Evolutionary conservation across 1,139 yeast species (phyloP).

Genomic region (Kodamaea sp.): DNA sequence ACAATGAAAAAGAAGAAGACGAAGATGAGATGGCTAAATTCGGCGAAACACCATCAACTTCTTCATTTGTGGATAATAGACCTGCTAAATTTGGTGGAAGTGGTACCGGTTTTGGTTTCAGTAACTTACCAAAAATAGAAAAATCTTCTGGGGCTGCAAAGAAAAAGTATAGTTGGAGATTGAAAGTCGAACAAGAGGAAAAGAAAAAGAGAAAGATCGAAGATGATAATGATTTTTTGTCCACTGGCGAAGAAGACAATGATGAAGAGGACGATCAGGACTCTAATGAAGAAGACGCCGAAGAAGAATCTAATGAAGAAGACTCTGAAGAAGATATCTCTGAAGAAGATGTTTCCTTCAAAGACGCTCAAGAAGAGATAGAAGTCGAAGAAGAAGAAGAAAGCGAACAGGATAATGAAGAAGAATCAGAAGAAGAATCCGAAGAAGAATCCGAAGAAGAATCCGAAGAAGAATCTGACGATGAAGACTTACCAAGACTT

Average conservation of each 20-base stretch:
- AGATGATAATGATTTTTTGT: slow-evolving; percentile 39
- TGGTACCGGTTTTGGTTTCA: slow-evolving; percentile 68
- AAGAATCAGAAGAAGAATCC: slow-evolving; percentile 34
- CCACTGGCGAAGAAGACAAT: slow-evolving; percentile 29
- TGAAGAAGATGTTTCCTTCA: slow-evolving; percentile 10
- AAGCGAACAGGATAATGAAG: slow-evolving; percentile 31
- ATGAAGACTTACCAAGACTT: slow-evolving; percentile 31
- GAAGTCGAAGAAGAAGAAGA: slow-evolving; percentile 11
- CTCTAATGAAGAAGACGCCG: slow-evolving; percentile 14
- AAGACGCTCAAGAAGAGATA: slow-evolving; percentile 12
- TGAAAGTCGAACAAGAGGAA: slow-evolving; percentile 36
- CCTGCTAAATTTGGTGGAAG: slow-evolving; percentile 61
- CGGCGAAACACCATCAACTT: slow-evolving; percentile 18
- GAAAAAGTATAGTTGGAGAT: slow-evolving; percentile 47
- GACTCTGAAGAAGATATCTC: slow-evolving; percentile 12
- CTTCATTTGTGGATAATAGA: slow-evolving; percentile 70
- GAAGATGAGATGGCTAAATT: slow-evolving; percentile 13
- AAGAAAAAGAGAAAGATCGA: slow-evolving; percentile 31
- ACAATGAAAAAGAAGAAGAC: slow-evolving; percentile 16
- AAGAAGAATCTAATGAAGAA: slow-evolving; percentile 19
- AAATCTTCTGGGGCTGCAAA: slow-evolving; percentile 24
- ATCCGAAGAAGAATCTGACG: slow-evolving; percentile 16
- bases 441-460: slow-evolving; percentile 19
- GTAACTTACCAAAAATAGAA: slow-evolving; percentile 48
- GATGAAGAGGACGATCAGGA: slow-evolving; percentile 31